Conservation (phyloP, 192 early-diverging fungal species). For the Entomortierella beljakovae region DNA sequence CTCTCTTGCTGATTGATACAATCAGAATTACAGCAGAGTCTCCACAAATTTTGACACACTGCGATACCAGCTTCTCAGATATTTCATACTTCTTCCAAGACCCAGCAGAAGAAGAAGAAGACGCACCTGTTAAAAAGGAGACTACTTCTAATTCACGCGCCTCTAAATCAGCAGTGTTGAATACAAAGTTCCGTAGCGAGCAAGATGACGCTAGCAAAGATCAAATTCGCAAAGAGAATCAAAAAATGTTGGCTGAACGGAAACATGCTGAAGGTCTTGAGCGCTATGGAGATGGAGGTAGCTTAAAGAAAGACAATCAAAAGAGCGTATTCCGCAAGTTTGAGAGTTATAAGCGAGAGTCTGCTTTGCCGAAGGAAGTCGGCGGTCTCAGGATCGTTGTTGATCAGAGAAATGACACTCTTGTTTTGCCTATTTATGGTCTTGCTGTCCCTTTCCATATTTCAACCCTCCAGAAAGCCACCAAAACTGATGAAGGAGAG, state of each 20-base stretch:
- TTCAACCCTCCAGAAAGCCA: conserved; percentile 93
- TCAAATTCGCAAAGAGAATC: conserved; percentile 85
- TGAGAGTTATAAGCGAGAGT: conserved; percentile 96
- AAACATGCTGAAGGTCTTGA: conserved; percentile 84
- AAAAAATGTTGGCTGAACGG: conserved; percentile 84
- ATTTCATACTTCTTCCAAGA: conserved; percentile 67
- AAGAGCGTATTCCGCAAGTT: conserved; percentile 86
- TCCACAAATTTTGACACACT: conserved; percentile 71
- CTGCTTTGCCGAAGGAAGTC: conserved; percentile 84
- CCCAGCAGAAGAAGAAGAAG: conserved; percentile 55
- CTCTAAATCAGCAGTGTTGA: conserved; percentile 74
- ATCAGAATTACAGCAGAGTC: conserved; percentile 76
- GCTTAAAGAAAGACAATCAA: conserved; percentile 70
- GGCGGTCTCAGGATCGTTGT: conserved; percentile 87
- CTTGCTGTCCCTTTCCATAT: conserved; percentile 98
- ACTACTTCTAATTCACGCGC: conserved; percentile 38
- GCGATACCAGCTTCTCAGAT: conserved; percentile 63
- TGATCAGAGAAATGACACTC: conserved; percentile 85
- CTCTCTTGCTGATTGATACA: conserved; percentile 88
- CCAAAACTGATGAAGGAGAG: conserved; percentile 95
- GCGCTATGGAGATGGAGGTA: conserved; percentile 76
- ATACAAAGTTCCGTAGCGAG: conserved; percentile 85
- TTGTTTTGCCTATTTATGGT: conserved; percentile 96
- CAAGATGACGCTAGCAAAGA: conserved; percentile 83
- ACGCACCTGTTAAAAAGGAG: conserved; percentile 24